These are phyloP conservation scores for Nitzschia sp. DNA, from an alignment of 108 stramenopile genomes.

Conservation along the genomic window DNA sequence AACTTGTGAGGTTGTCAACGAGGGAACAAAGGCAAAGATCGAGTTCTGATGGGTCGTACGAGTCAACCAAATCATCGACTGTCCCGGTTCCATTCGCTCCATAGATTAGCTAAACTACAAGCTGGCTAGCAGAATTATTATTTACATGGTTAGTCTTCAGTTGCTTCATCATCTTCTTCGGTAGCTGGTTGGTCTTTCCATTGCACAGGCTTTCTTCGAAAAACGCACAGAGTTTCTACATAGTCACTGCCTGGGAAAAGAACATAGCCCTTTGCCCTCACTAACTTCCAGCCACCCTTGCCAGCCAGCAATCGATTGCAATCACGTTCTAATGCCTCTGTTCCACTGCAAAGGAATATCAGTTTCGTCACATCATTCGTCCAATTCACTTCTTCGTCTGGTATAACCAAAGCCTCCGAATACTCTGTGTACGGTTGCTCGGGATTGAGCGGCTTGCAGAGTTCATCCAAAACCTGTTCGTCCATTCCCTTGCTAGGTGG, in stretches of 20 bases:
- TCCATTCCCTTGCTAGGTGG: slow-evolving; percentile 93
- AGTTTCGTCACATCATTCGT: slow-evolving; percentile 75
- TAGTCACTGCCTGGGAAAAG: slow-evolving; percentile 96
- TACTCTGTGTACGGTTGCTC: slow-evolving; percentile 69
- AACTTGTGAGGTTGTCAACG: too few relatives aligned
- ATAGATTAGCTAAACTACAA: too few relatives aligned
- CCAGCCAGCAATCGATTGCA: slow-evolving; percentile 64
- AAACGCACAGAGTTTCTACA: slow-evolving; percentile 92
- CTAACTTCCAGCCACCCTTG: slow-evolving; percentile 80
- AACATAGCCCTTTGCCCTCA: slow-evolving; percentile 91
- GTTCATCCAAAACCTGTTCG: slow-evolving; percentile 72
- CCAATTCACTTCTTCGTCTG: slow-evolving; percentile 67
- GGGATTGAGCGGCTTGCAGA: slow-evolving; percentile 69
- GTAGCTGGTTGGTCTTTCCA: neutral
- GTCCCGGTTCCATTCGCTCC: too few relatives aligned
- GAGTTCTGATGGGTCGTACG: too few relatives aligned
- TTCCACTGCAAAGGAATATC: slow-evolving; percentile 96
- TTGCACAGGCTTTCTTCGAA: slow-evolving; percentile 41
- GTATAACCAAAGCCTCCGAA: slow-evolving; percentile 43
- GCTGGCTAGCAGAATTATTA: too few relatives aligned
- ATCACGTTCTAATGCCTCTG: slow-evolving; percentile 95
- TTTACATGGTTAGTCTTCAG: too few relatives aligned
- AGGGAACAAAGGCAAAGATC: too few relatives aligned
- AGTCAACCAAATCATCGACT: too few relatives aligned
- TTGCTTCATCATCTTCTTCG: neutral